Evolutionary conservation across 495 filamentous ascomycete species (phyloP).

Genomic region (Staphylotrichum tortipilum): DNA sequence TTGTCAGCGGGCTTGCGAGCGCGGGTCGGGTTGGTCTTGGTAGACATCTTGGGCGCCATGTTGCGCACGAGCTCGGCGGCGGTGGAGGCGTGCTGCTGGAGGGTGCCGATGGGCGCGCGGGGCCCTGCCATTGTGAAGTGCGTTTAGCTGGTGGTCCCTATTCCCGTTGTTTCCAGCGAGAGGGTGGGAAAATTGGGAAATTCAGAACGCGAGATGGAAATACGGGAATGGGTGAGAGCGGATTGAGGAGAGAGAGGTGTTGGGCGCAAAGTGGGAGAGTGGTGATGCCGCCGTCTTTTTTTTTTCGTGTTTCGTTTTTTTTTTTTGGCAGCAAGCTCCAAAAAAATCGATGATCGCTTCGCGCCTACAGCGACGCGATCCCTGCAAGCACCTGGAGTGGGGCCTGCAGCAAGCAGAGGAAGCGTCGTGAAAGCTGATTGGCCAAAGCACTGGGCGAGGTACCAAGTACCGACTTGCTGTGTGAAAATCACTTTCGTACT

Average conservation of each 20-base stretch:
- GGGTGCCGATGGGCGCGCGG: slow-evolving; percentile 24
- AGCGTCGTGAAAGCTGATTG: neutral
- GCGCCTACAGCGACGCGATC: neutral
- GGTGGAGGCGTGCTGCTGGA: slow-evolving; percentile 22
- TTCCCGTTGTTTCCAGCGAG: no score
- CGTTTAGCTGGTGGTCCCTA: slow-evolving; percentile 5
- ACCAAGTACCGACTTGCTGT: no score
- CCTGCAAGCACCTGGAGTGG: neutral
- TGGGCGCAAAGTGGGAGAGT: neutral
- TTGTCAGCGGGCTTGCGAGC: slow-evolving; percentile 22
- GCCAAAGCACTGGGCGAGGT: neutral
- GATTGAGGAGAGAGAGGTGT: neutral
- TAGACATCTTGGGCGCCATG: slow-evolving; percentile 13
- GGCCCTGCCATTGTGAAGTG: slow-evolving; percentile 25
- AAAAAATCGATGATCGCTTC: slow-evolving; percentile 11
- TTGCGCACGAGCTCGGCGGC: slow-evolving; percentile 20
- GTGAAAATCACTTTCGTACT: no score
- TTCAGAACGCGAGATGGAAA: neutral
- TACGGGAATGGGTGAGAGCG: neutral
- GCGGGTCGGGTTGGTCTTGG: slow-evolving; percentile 6
- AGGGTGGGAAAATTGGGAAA: neutral
- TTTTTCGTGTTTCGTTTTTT: neutral
- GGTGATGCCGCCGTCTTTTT: slow-evolving; percentile 2
- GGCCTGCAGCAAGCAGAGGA: neutral
- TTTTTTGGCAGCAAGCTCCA: neutral